Percentiles rank a stretch among this genome's conserved stretches.
These are phyloP conservation scores for Diaporthe batatas DNA, from an alignment of 2,329 filamentous ascomycete species.

Conservation along the genomic window DNA sequence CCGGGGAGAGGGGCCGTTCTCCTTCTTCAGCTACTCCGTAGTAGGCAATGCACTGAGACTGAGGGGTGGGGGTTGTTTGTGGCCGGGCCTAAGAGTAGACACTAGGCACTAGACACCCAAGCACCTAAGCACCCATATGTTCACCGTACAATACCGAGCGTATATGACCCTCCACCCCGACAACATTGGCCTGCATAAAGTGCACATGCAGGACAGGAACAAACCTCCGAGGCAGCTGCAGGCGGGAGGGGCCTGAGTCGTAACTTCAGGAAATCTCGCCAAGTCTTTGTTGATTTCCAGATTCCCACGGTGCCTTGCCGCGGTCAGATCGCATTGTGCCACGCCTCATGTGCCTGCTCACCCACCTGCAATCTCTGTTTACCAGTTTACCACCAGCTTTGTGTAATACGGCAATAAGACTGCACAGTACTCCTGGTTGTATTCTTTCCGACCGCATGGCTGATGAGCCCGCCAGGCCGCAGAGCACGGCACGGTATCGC, in stretches of 20 bases:
- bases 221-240: constrained; percentile 25
- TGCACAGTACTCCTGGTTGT: too few relatives aligned
- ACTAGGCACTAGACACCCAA: not conserved
- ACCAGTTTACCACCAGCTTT: not conserved
- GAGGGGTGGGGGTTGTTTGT: too few relatives aligned
- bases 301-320: not conserved
- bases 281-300: constrained; percentile 22
- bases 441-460: too few relatives aligned
- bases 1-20: not conserved
- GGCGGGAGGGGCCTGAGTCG: constrained; percentile 4
- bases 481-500: not conserved
- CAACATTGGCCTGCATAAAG: constrained; percentile 1
- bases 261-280: constrained; percentile 27
- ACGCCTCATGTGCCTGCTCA: not conserved
- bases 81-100: too few relatives aligned
- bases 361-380: constrained; percentile 19
- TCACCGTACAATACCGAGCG: too few relatives aligned
- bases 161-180: not conserved
- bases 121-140: not conserved
- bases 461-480: too few relatives aligned
- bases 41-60: too few relatives aligned
- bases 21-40: not conserved
- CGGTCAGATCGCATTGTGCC: constrained; percentile 17
- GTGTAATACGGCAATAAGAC: constrained; percentile 16
- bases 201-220: constrained; percentile 20